Percentiles rank a stretch among this genome's conserved stretches.
Conservation (phyloP, 1,284 basidiomycete species). For the Tilletia horrida region DNA sequence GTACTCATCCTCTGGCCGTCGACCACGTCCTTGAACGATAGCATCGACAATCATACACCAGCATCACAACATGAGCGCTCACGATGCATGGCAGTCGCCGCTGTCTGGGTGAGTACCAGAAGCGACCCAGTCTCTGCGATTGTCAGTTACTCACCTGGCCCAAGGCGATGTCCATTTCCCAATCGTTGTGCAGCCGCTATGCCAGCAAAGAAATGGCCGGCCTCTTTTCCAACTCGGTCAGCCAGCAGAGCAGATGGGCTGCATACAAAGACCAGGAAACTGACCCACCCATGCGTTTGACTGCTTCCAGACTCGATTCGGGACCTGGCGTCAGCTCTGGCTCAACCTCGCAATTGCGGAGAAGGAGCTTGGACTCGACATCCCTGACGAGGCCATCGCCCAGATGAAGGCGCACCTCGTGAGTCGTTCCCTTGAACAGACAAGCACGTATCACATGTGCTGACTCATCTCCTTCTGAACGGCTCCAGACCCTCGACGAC, state of each 20-base stretch:
- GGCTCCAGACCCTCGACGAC: conserved; percentile 65
- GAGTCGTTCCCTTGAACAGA: conserved; percentile 41
- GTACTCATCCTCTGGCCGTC: too few relatives aligned
- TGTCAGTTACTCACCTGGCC: too few relatives aligned
- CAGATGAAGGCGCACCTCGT: conserved; percentile 92
- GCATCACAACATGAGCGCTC: not conserved
- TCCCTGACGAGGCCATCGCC: conserved; percentile 83
- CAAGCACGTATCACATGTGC: not conserved
- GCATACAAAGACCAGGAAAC: not conserved
- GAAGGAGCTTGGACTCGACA: conserved; percentile 87
- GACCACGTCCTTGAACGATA: too few relatives aligned
- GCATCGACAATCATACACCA: too few relatives aligned
- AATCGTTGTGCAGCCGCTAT: conserved; percentile 72
- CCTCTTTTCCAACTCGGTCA: conserved; percentile 84
- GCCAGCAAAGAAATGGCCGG: conserved; percentile 98
- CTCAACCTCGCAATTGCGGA: conserved; percentile 93
- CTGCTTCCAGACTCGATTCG: conserved; percentile 76
- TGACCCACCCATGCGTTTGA: not conserved
- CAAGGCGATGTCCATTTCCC: too few relatives aligned
- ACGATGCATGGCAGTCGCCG: conserved; percentile 47
- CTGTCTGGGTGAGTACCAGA: conserved; percentile 30
- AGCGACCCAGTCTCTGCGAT: too few relatives aligned
- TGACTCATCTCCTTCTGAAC: not conserved
- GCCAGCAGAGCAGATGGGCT: conserved; percentile 60
- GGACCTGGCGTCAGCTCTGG: conserved; percentile 96